Evolutionary conservation across 192 early-diverging fungal genomes (phyloP).

Genomic region (Physocladia obscura): DNA sequence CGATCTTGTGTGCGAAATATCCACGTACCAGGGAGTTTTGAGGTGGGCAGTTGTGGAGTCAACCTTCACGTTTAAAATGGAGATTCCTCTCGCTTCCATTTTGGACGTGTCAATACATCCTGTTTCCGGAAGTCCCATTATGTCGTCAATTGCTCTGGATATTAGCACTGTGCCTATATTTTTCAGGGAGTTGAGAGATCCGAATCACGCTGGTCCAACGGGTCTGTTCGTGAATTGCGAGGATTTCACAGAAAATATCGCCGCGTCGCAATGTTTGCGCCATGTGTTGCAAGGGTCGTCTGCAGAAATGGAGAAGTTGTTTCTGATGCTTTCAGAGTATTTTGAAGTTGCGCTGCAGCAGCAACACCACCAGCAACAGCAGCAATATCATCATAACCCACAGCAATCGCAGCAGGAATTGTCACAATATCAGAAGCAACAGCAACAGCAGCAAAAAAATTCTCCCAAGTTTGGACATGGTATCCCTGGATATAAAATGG

Average conservation of each 20-base stretch:
- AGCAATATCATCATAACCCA: background rate
- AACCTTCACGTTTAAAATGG: constrained; percentile 9
- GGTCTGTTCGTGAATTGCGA: constrained; percentile 4
- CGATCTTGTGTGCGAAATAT: constrained; percentile 11
- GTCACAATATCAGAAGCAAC: background rate
- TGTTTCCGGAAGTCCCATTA: background rate
- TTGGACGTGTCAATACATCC: constrained; percentile 20
- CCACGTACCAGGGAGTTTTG: background rate
- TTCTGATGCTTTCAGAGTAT: background rate
- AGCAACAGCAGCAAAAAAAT: too few species aligned
- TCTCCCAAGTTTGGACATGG: too few species aligned
- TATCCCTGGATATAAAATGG: too few species aligned
- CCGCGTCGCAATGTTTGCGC: background rate
- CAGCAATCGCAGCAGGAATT: background rate
- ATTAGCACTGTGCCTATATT: constrained; percentile 7
- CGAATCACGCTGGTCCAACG: background rate
- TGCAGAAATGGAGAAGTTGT: constrained; percentile 16
- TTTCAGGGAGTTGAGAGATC: background rate
- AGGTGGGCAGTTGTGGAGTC: constrained; percentile 21
- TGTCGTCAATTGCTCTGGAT: constrained; percentile 1
- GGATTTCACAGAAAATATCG: constrained; percentile 19
- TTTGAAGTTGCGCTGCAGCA: background rate
- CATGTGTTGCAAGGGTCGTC: background rate
- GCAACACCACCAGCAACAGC: background rate
- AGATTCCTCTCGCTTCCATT: constrained; percentile 11